phyloP scores from a whole-genome alignment of 805 yeast species.

The Vanderwaltozyma verrucispora region DNA sequence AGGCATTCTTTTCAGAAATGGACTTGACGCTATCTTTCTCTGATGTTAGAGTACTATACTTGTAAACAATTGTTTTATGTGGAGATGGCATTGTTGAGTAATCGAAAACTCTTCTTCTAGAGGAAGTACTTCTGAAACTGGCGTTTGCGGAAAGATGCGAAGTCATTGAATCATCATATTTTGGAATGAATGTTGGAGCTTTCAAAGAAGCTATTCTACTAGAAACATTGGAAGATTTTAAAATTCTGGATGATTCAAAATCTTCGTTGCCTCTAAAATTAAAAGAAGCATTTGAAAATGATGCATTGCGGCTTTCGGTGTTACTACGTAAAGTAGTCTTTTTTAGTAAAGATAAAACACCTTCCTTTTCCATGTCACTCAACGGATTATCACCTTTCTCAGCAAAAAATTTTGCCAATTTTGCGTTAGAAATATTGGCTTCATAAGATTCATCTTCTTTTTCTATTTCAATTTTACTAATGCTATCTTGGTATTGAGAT shows the following conservation, averaged over 20 bases:
- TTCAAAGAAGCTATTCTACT: conserved; percentile 9
- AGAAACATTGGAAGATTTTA: conserved; percentile 8
- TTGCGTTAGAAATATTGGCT: conserved; percentile 42
- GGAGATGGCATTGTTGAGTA: conserved; percentile 32
- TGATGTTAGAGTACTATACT: conserved; percentile 16
- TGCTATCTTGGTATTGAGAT: conserved; percentile 2
- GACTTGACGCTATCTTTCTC: not conserved
- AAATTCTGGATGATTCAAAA: conserved; percentile 5
- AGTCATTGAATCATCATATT: conserved; percentile 18
- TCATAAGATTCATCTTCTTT: conserved; percentile 5
- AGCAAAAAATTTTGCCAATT: conserved; percentile 59
- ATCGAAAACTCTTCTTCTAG: conserved; percentile 29
- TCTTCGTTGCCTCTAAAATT: not conserved
- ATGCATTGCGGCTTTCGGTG: no score
- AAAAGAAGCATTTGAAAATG: not conserved
- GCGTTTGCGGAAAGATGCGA: conserved; percentile 12
- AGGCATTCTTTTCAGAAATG: no score
- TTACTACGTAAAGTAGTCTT: no score
- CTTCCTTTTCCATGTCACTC: conserved; percentile 66
- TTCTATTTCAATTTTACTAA: not conserved
- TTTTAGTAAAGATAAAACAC: conserved; percentile 54
- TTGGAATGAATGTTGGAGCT: conserved; percentile 30
- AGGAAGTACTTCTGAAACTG: conserved; percentile 13
- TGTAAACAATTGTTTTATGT: conserved; percentile 27
- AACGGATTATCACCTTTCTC: conserved; percentile 67